Conservation (phyloP, 768 basidiomycete species). For the Macrocybe gigantea region DNA sequence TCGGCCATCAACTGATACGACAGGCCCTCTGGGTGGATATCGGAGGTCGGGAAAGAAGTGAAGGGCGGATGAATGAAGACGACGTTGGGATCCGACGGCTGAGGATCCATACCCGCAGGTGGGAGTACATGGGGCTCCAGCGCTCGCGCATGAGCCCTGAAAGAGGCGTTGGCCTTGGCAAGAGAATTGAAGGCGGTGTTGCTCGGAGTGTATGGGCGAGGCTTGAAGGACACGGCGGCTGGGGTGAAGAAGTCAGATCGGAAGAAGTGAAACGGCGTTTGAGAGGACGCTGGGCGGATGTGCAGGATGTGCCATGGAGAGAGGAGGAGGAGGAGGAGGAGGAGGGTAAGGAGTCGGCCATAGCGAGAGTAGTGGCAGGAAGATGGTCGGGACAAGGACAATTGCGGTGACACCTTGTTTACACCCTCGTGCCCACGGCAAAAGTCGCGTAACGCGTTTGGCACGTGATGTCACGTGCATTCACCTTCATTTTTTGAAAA, state of each 20-base stretch:
- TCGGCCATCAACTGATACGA: slow-evolving; percentile 68
- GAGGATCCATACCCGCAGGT: slow-evolving; percentile 60
- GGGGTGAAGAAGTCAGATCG: slow-evolving; percentile 60
- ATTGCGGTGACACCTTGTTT: not conserved
- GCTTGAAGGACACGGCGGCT: slow-evolving; percentile 59
- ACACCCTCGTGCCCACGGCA: slow-evolving; percentile 22
- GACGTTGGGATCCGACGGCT: slow-evolving; percentile 55
- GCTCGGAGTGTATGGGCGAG: slow-evolving; percentile 53
- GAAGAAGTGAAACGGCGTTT: slow-evolving; percentile 47
- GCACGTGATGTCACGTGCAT: slow-evolving; percentile 4
- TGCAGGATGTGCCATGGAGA: slow-evolving; percentile 14
- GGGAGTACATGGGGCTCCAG: slow-evolving; percentile 39
- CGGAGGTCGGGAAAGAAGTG: slow-evolving; percentile 55
- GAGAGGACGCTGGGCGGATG: slow-evolving; percentile 22
- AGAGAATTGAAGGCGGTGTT: slow-evolving; percentile 17
- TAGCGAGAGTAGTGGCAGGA: not conserved
- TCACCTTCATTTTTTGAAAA: not conserved
- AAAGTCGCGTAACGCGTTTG: slow-evolving; percentile 32
- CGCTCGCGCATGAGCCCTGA: slow-evolving; percentile 26
- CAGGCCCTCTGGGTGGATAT: slow-evolving; percentile 59
- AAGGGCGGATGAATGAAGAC: slow-evolving; percentile 77
- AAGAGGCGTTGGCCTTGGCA: slow-evolving; percentile 17
- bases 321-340: slow-evolving; percentile 1
- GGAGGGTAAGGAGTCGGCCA: not conserved
- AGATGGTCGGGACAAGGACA: not conserved